Evolutionary conservation across 1,284 basidiomycete genomes (phyloP).

Genomic region (Rhodotorula sp.): DNA sequence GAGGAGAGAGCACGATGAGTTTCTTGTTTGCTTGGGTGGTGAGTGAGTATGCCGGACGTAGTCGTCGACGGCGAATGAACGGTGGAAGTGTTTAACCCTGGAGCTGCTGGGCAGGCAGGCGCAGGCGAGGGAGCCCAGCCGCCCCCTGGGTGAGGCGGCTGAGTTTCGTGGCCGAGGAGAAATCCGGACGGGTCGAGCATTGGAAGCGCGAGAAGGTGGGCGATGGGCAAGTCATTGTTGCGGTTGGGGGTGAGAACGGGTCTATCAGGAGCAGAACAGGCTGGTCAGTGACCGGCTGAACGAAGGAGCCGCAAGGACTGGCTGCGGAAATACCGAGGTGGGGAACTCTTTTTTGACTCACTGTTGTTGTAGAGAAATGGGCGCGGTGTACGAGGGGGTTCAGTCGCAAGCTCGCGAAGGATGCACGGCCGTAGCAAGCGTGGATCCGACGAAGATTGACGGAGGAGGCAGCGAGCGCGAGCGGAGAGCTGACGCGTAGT

Average conservation of each 20-base stretch:
- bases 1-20: background rate
- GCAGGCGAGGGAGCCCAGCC: background rate
- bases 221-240: constrained; percentile 10
- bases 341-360: background rate
- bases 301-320: background rate
- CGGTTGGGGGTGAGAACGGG: constrained; percentile 1
- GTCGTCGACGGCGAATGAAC: background rate
- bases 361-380: constrained; percentile 4
- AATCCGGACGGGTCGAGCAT: constrained; percentile 15
- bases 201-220: background rate
- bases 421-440: constrained; percentile 6
- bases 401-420: background rate
- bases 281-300: background rate
- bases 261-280: background rate
- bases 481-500: background rate
- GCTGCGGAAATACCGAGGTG: too few species aligned
- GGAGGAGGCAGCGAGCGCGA: background rate
- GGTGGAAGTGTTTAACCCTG: background rate
- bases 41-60: background rate
- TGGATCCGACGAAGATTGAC: constrained; percentile 5
- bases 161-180: constrained; percentile 12
- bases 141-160: constrained; percentile 4
- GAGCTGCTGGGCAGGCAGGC: background rate
- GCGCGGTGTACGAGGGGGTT: background rate
- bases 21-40: background rate